Evolutionary conservation across 73 alveolate genomes (phyloP).

Genomic region (Urostyla sp.): DNA sequence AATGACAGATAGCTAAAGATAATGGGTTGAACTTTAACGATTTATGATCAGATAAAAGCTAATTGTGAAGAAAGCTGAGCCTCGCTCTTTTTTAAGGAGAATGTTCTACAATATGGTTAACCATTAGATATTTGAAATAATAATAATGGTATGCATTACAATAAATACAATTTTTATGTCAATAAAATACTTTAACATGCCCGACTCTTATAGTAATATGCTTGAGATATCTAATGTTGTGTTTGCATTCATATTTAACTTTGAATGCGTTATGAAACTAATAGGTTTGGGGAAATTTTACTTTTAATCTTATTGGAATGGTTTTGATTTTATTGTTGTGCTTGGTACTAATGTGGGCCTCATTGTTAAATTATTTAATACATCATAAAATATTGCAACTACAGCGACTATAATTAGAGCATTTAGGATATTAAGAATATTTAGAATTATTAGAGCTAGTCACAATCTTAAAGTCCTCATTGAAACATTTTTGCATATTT

Average conservation of each 20-base stretch:
- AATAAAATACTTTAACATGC: conserved; percentile 22
- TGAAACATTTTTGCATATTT: conserved; percentile 66
- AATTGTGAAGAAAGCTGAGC: neutral
- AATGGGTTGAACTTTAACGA: conserved; percentile 62
- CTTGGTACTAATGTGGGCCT: neutral
- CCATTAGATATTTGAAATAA: conserved; percentile 6
- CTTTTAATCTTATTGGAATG: conserved; percentile 37
- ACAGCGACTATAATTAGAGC: conserved; percentile 55
- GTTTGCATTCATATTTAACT: conserved; percentile 26
- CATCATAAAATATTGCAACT: conserved; percentile 16
- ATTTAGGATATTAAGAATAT: conserved; percentile 56
- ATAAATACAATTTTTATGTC: conserved; percentile 7
- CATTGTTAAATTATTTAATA: neutral
- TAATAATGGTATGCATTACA: conserved; percentile 3
- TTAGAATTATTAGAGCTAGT: conserved; percentile 49
- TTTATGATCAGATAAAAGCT: neutral
- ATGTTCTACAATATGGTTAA: neutral
- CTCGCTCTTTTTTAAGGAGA: neutral
- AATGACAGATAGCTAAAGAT: conserved; percentile 37
- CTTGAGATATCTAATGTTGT: conserved; percentile 2
- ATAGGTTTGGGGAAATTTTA: conserved; percentile 33
- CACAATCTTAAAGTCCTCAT: conserved; percentile 56
- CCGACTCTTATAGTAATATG: neutral
- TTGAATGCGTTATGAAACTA: conserved; percentile 46
- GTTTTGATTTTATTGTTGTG: conserved; percentile 60